Conservation (phyloP, 1,139 yeast genomes). For the Magnusiomyces suaveolens region DNA sequence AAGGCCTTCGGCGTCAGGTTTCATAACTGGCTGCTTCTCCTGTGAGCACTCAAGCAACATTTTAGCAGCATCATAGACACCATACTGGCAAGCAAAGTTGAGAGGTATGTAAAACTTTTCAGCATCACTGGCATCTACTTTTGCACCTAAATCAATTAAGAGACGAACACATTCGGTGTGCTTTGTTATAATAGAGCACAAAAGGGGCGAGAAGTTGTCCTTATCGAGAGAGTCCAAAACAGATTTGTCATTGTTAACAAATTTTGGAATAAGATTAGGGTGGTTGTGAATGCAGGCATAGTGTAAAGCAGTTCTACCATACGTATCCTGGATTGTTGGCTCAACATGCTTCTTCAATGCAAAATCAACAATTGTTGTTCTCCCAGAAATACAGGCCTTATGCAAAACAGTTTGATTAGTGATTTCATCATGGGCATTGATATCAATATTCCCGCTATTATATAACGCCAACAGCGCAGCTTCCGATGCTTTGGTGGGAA, state of each 20-base stretch:
- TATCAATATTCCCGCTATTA: slow-evolving; percentile 33
- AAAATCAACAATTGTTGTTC: slow-evolving; percentile 34
- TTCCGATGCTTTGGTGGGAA: slow-evolving; percentile 40
- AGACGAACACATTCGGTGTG: slow-evolving; percentile 48
- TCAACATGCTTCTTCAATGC: slow-evolving; percentile 30
- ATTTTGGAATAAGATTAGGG: slow-evolving; percentile 26
- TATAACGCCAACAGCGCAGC: slow-evolving; percentile 35
- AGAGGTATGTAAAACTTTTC: slow-evolving; percentile 60
- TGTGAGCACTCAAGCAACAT: slow-evolving; percentile 39
- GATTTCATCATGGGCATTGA: slow-evolving; percentile 36
- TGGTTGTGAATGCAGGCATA: slow-evolving; percentile 53
- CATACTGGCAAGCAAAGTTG: slow-evolving; percentile 81
- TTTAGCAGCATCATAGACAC: slow-evolving; percentile 63
- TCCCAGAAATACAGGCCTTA: slow-evolving; percentile 36
- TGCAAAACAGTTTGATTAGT: slow-evolving; percentile 39
- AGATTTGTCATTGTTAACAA: slow-evolving; percentile 31
- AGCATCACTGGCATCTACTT: slow-evolving; percentile 30
- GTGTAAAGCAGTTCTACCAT: slow-evolving; percentile 79
- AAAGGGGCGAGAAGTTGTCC: slow-evolving; percentile 52
- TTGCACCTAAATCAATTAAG: slow-evolving; percentile 37
- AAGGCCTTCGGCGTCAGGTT: slow-evolving; percentile 49
- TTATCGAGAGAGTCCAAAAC: slow-evolving; percentile 33
- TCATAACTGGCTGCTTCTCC: slow-evolving; percentile 21
- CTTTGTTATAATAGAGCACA: slow-evolving; percentile 66
- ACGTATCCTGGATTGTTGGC: slow-evolving; percentile 44